Evolutionary conservation across 2,329 filamentous ascomycete species (phyloP).

Genomic region (Nigrospora sphaerica): DNA sequence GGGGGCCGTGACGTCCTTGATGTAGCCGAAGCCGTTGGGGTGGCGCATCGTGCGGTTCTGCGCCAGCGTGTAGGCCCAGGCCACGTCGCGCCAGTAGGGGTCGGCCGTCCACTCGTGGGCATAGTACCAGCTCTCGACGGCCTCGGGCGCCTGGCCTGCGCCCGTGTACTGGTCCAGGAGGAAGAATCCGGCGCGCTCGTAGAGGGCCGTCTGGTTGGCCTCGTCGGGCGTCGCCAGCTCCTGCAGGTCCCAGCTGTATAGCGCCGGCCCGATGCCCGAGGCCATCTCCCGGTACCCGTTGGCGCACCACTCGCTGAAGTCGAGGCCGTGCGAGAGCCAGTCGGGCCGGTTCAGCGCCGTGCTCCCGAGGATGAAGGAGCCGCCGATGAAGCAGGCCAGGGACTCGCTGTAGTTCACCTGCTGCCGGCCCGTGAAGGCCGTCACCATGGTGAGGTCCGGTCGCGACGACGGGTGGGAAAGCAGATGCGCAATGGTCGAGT

Average conservation of each 20-base stretch:
- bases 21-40: slow-evolving; percentile 22
- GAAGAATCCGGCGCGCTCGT: slow-evolving; percentile 1
- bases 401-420: slow-evolving; percentile 38
- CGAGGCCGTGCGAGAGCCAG: slow-evolving; percentile 48
- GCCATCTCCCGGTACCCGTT: slow-evolving; percentile 52
- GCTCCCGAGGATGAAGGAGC: slow-evolving; percentile 62
- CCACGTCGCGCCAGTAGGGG: slow-evolving; percentile 30
- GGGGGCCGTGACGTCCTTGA: background rate
- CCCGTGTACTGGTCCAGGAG: background rate
- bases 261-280: slow-evolving; percentile 57
- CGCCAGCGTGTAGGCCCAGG: slow-evolving; percentile 6
- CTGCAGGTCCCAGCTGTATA: slow-evolving; percentile 40
- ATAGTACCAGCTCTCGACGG: slow-evolving; percentile 11
- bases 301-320: slow-evolving; percentile 56
- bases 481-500: slow-evolving; percentile 52
- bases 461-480: slow-evolving; percentile 58
- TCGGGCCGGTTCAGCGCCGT: slow-evolving; percentile 48
- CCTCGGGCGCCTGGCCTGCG: slow-evolving; percentile 10
- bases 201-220: slow-evolving; percentile 1
- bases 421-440: slow-evolving; percentile 19
- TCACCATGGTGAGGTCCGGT: slow-evolving; percentile 19
- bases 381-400: slow-evolving; percentile 63
- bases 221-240: slow-evolving; percentile 22
- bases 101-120: slow-evolving; percentile 15
- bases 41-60: slow-evolving; percentile 2